A percentile compares a stretch with the other conserved stretches of the same genome.
Conservation (phyloP, 768 basidiomycete genomes). For the Tricholoma matsutake region DNA sequence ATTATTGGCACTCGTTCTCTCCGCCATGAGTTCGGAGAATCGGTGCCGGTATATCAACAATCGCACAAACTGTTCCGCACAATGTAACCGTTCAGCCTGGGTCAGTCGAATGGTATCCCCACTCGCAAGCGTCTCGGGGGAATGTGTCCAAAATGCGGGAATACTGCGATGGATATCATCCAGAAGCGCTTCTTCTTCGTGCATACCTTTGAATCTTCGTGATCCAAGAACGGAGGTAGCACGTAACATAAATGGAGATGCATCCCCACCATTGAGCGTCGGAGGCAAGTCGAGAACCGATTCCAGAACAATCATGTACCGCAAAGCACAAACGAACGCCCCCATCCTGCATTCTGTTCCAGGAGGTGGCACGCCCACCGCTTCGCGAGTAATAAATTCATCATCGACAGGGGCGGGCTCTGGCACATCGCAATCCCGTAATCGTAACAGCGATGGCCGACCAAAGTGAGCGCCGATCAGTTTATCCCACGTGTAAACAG, state of each 20-base stretch:
- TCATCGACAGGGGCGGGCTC: conserved; percentile 87
- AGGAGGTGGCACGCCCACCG: conserved; percentile 60
- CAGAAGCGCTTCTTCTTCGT: conserved; percentile 77
- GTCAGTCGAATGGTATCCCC: conserved; percentile 88
- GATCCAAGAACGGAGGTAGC: conserved; percentile 68
- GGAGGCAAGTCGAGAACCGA: conserved; percentile 83
- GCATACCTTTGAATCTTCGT: conserved; percentile 59
- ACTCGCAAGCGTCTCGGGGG: conserved; percentile 74
- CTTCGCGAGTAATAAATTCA: conserved; percentile 80
- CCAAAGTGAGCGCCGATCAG: conserved; percentile 89
- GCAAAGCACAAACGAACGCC: conserved; percentile 74
- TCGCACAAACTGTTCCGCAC: conserved; percentile 82
- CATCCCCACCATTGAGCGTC: conserved; percentile 53
- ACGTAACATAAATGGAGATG: conserved; percentile 73
- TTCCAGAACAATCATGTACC: conserved; percentile 87
- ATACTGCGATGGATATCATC: conserved; percentile 75
- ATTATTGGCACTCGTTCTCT: conserved; percentile 50
- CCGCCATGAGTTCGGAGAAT: conserved; percentile 74
- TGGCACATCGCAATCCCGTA: conserved; percentile 89
- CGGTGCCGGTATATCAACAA: conserved; percentile 89
- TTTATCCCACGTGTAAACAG: conserved; percentile 96
- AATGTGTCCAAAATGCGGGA: conserved; percentile 77
- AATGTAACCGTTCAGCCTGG: conserved; percentile 83
- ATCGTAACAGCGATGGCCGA: conserved; percentile 79
- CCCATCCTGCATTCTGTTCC: conserved; percentile 75